phyloP scores from a whole-genome alignment of 2,329 filamentous ascomycete genomes.

The Talaromyces sp. region DNA sequence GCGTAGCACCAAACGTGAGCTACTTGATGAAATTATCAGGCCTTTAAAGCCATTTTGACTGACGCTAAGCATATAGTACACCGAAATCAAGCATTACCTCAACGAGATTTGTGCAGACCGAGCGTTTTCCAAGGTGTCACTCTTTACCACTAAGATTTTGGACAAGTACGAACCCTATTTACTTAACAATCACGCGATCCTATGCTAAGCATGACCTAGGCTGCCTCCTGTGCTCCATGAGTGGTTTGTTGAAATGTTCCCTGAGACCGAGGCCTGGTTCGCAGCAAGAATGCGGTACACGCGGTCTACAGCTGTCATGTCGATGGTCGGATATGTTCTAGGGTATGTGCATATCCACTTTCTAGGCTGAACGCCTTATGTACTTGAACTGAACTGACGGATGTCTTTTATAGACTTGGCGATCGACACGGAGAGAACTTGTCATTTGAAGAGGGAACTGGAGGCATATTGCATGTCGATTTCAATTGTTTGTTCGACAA shows the following conservation, averaged over 20 bases:
- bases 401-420: conserved; percentile 61
- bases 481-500: conserved; percentile 99
- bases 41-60: background rate
- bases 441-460: conserved; percentile 88
- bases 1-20: conserved; percentile 58
- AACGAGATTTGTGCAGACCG: conserved; percentile 66
- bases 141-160: conserved; percentile 71
- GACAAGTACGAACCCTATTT: conserved; percentile 35
- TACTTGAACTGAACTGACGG: background rate
- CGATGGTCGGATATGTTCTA: conserved; percentile 96
- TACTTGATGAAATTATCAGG: too few relatives aligned
- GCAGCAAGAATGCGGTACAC: conserved; percentile 85
- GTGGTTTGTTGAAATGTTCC: conserved; percentile 96
- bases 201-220: conserved; percentile 38
- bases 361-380: background rate
- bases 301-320: conserved; percentile 95
- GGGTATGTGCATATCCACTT: conserved; percentile 47
- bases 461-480: conserved; percentile 94
- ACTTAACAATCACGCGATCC: background rate
- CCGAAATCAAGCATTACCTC: conserved; percentile 61
- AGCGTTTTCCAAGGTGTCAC: conserved; percentile 58
- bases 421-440: conserved; percentile 98
- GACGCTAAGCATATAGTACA: conserved; percentile 56
- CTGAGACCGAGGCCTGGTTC: conserved; percentile 91
- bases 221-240: conserved; percentile 85